These are phyloP conservation scores for Cladosporium velox DNA, from an alignment of 2,329 filamentous ascomycete species.

Conservation along the genomic window DNA sequence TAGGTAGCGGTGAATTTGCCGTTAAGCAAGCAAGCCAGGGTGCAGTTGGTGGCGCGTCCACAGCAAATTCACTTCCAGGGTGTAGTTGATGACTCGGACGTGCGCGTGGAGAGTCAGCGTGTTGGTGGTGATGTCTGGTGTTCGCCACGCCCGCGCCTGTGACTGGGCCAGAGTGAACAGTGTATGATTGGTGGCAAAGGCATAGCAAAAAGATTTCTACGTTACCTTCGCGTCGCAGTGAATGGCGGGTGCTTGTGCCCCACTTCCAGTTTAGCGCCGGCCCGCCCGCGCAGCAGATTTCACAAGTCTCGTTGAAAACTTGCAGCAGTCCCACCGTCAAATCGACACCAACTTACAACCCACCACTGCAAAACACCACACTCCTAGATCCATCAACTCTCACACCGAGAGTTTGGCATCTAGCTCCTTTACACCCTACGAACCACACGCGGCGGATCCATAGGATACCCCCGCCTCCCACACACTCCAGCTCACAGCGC, in stretches of 20 bases:
- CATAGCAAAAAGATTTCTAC: not conserved
- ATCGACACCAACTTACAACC: constrained; percentile 16
- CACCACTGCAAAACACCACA: constrained; percentile 6
- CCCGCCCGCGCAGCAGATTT: constrained; percentile 10
- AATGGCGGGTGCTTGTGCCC: constrained; percentile 10
- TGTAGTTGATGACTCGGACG: not conserved
- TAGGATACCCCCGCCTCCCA: constrained; percentile 44
- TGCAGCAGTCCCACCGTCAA: constrained; percentile 9
- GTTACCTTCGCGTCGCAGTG: not conserved
- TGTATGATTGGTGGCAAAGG: constrained; percentile 6
- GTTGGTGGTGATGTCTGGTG: constrained; percentile 11
- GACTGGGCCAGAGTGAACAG: not conserved
- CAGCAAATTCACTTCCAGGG: not conserved
- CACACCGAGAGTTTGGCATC: constrained; percentile 50
- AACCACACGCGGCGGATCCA: constrained; percentile 42
- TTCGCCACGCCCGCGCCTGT: constrained; percentile 12
- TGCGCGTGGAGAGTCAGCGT: not conserved
- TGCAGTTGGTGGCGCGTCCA: not conserved
- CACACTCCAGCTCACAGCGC: constrained; percentile 67
- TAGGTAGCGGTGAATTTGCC: not conserved
- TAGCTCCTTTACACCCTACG: constrained; percentile 41
- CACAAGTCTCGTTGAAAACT: constrained; percentile 3
- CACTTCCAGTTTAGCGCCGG: not conserved
- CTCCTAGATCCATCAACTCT: constrained; percentile 40
- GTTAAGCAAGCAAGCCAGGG: not conserved